Base-by-base conservation (phyloP, 2,329 filamentous ascomycete species). In the Canariomyces notabilis region DNA sequence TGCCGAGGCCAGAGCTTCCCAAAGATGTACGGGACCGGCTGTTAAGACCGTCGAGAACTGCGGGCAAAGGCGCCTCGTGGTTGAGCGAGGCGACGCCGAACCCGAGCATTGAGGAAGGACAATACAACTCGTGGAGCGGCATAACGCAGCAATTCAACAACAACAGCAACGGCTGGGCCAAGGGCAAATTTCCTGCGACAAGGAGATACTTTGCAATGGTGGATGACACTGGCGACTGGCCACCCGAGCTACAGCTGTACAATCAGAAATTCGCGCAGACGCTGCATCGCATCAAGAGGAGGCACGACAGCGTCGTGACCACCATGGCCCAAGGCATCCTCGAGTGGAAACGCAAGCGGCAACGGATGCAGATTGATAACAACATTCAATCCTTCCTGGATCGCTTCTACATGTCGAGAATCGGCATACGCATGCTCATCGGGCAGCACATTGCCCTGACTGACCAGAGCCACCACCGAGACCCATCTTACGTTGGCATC, bases 361-460 rank as follows among this genome's bases (percentile, higher is more conserved):
- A 98, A 75, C 83, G 93, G 44, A 93, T 97, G 85, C 93, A 97
- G 64, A 98, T 98, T 61, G 93, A 97, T 69, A 85, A 90, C 65
- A 94, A 90, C 59, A 96, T 98, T 49, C 93, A 98, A 67, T 85
- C 89, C 45, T 98, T 98, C 74, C 81, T 98, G 56, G 93, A 98
- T 70, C 87, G 93, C 49, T 98, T 98, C 70, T 98, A 98, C 76
- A 98, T 98, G 93, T 96, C 90, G 36, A 88, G 93, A 53, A 98
- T 98, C 62, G 93, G 93, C 56, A 98, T 98, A 58, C 87, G 93
- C 59, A 98, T 98, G 93, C 82, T 98, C 41, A 96, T 98, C 60
- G 93, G 93, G 43, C 93, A 98, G 67, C 93, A 98, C 73, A 95
- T 98, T 61, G 93, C 93, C 49, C 76, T 98, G 49, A 95, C 90